Evolutionary conservation across 352 stramenopile species (phyloP), one percentile per base, ranked within the genome.

Genomic region (Phytophthora pisi): DNA sequence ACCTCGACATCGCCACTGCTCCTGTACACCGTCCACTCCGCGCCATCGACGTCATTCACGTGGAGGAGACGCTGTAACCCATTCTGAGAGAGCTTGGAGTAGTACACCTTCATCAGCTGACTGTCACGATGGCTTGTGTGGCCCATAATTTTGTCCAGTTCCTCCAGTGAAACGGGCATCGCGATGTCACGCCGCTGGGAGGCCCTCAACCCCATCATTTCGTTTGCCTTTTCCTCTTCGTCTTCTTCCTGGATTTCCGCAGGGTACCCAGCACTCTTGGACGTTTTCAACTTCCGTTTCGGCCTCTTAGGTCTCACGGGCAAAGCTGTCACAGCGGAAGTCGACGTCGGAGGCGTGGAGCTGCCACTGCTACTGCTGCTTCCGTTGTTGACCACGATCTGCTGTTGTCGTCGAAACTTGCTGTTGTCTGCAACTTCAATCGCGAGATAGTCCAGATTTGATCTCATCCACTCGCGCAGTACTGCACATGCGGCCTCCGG

Each of bases 91-190:
- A 91, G 76, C 31, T 79, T 90, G 0, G 82, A 70, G 65, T 91
- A 92, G 61, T 92, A 92, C 0, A 92, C 63, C 43, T 84, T 79
- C 84, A 92, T 91, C 9, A 92, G 38, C 36, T 91, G 82, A 42
- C 78, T 90, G 60, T 90, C 79, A 15, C 83, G 82, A 56, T 93
- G 83, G 9, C 67, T 80, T 42, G 81, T 86, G 57, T 77, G 58
- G 0, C 82, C 83, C 34, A 91, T 89, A 15, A 91, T 68, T 42
- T 77, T 66, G 31, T 89, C 79, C 43, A 93, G 69, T 46, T 91
- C 82, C 16, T 83, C 69, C 4, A 68, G 52, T 26, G 81, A 77
- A 18, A 90, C 73, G 18, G 71, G 68, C 52, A 72, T 65, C 9
- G 64, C 61, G 1, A 47, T 18, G 51, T 65, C 63, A 58, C 38